These are phyloP conservation scores for Zopfochytrium polystomum DNA, from an alignment of 371 early-diverging fungal genomes.

Conservation along the genomic window DNA sequence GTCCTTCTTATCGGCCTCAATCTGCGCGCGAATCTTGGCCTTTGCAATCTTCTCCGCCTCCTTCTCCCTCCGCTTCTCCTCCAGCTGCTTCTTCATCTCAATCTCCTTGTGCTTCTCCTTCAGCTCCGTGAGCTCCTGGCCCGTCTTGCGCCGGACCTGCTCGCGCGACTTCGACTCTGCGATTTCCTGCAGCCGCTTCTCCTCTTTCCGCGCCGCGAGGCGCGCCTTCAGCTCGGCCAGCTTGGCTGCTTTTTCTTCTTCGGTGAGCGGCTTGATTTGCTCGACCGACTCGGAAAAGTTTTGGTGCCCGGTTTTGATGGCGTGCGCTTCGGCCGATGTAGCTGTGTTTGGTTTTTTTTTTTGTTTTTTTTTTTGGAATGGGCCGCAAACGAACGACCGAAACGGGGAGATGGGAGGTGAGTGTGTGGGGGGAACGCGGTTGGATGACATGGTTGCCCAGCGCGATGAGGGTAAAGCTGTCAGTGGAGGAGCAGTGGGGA, in stretches of 20 bases:
- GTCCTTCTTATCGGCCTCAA: conserved; percentile 77
- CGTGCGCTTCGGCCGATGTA: conserved; percentile 78
- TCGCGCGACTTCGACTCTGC: conserved; percentile 71
- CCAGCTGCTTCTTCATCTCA: conserved; percentile 71
- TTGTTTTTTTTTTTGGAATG: too few relatives aligned
- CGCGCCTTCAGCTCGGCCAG: conserved; percentile 71
- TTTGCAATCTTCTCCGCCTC: conserved; percentile 74
- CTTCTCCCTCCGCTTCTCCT: conserved; percentile 72
- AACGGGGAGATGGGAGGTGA: too few relatives aligned
- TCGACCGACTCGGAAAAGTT: conserved; percentile 85
- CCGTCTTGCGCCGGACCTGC: conserved; percentile 73
- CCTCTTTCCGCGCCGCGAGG: conserved; percentile 66
- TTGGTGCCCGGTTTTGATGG: conserved; percentile 74
- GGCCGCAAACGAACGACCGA: conserved; percentile 4
- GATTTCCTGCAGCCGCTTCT: conserved; percentile 60
- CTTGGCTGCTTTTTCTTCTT: conserved; percentile 78
- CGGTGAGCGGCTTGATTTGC: conserved; percentile 79
- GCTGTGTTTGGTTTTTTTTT: too few relatives aligned
- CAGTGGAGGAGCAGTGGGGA: background rate
- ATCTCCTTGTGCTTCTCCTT: conserved; percentile 68
- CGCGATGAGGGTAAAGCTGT: too few relatives aligned
- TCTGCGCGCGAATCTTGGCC: conserved; percentile 75
- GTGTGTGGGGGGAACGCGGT: too few relatives aligned
- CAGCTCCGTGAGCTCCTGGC: conserved; percentile 72
- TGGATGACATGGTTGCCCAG: background rate